Base-by-base conservation (phyloP, 1,139 yeast species). In the Nakaseomyces uthaithaninus region DNA sequence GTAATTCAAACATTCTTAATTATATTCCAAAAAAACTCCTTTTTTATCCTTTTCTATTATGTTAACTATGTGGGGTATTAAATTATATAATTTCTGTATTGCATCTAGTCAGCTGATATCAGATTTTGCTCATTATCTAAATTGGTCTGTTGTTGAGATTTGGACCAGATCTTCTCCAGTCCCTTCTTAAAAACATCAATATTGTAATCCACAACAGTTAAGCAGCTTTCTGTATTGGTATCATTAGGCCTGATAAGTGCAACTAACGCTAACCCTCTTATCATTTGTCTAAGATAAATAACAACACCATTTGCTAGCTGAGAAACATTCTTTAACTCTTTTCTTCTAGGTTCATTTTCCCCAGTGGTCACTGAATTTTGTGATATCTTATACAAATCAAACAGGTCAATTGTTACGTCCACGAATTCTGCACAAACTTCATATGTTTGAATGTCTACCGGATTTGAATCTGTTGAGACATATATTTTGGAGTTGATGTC, bases 361-460 rank as follows among this genome's bases (percentile, higher is more conserved):
- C 39, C 35, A 8, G 42, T 44, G 40, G 45, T 47, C 18, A 42
- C 35, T 41, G 40, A 38, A 33, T 40, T 43, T 12, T 45, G 45
- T 14, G 49, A 34, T 20, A 69, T 71, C 45, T 77, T 74, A 52
- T 81, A 81, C 38, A 82, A 61, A 41, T 81, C 83, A 52, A 86
- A 93, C 46, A 91, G 66, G 56, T 91, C 97, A 27, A 87, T 80
- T 3, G 96, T 81, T 15, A 91, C 93, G 60, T 91, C 98, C 41
- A 91, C 89, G 55, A 89, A 91, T 56, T 91, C 98, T 1, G 96
- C 94, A 62, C 98, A 91, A 2, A 89, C 94, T 60, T 91, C 97
- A 59, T 91, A 91, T 0, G 94, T 84, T 54, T 87, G 95, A 23
- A 87, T 84, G 62, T 91, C 97, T 24, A 89, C 95, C 0, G 97